Base-by-base conservation (phyloP, 441 rosid genomes). In the Mallotus japonicus region DNA sequence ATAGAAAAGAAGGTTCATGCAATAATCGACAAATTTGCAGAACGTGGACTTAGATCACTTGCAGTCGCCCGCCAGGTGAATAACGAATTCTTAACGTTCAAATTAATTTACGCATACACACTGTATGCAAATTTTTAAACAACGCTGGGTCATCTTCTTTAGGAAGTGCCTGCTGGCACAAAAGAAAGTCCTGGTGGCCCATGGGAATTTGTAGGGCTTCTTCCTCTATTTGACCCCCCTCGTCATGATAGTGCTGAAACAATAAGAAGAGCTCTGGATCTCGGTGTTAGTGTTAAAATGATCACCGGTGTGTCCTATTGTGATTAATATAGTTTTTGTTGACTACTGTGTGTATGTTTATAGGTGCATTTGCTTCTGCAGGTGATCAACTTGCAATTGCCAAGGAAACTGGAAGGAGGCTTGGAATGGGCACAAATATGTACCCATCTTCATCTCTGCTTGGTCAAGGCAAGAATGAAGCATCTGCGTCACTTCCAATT, bases 401-500 rank as follows among this genome's bases (percentile, higher is more conserved):
- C 68, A 95, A 92, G 88, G 99, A 95, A 81, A 95, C 99, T 2
- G 97, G 98, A 61, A 89, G 97, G 65, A 88, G 99, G 77, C 97
- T 95, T 65, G 99, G 97, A 80, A 95, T 95, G 99, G 99, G 99
- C 77, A 87, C 98, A 72, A 92, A 95, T 74, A 95, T 95, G 99
- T 91, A 95, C 75, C 99, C 98, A 10, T 91, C 98, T 62, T 88
- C 97, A 57, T 79, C 96, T 79, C 86, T 95, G 70, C 93, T 95
- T 40, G 89, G 92, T 49, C 88, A 86, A 53, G 81, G 83, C 80
- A 89, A 86, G 81, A 92, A 89, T 66, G 77, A 80, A 4, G 84
- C 71, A 83, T 77, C 87, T 46, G 95, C 89, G 67, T 82, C 89
- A 65, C 83, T 94, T 77, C 99, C 95, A 1, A 83, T 92, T 51